A percentile compares a stretch with the other conserved stretches of the same genome.
These are phyloP conservation scores for Balamuthia mandrillaris DNA, from an alignment of 208 protist genomes.

Conservation along the genomic window DNA sequence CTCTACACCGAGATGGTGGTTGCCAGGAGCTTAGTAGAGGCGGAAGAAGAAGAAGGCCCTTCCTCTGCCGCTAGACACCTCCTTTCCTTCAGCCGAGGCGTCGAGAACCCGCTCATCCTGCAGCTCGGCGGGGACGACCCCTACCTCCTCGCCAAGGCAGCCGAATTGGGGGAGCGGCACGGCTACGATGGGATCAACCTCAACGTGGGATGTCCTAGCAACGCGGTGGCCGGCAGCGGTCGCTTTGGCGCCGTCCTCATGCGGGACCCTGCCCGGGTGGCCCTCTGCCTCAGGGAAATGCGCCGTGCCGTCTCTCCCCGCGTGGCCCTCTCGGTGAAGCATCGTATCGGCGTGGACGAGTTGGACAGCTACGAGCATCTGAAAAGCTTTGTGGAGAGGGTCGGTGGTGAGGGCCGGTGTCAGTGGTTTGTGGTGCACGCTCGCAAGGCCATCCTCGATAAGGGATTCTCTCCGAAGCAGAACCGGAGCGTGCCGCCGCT, in stretches of 20 bases:
- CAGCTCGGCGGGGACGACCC: constrained; percentile 7
- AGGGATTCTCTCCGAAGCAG: too few species aligned
- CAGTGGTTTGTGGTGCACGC: neutral
- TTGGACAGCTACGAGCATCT: neutral
- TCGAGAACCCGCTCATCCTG: neutral
- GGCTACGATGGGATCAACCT: constrained; percentile 21
- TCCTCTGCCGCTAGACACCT: neutral
- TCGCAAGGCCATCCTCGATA: neutral
- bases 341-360: constrained; percentile 5
- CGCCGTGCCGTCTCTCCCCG: neutral
- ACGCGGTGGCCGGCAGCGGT: neutral
- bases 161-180: neutral
- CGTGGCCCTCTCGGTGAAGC: neutral
- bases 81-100: neutral
- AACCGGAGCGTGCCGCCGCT: neutral
- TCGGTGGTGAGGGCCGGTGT: neutral
- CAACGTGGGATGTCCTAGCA: neutral
- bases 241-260: neutral
- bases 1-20: constrained; percentile 30
- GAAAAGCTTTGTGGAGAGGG: neutral
- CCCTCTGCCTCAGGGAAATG: neutral
- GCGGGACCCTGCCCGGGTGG: neutral
- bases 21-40: too few species aligned
- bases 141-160: neutral
- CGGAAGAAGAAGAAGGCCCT: too few species aligned